These are phyloP conservation scores for Backusella circina DNA, from an alignment of 192 early-diverging fungal species.

Conservation along the genomic window DNA sequence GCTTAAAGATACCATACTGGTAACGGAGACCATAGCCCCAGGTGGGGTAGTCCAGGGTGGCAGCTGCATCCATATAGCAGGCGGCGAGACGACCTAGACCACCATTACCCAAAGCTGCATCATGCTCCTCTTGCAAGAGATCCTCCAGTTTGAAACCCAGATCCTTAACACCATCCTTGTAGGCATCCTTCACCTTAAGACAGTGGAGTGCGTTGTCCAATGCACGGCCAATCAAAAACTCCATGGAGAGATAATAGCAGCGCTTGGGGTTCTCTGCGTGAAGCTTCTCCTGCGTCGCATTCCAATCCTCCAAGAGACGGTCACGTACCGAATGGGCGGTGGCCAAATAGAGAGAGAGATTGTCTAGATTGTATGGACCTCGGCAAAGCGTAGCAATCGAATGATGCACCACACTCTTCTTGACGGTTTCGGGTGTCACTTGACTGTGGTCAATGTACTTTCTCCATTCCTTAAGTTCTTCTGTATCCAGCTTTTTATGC, in stretches of 20 bases:
- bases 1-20: conserved; percentile 98
- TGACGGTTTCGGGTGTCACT: conserved; percentile 64
- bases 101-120: conserved; percentile 96
- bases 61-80: conserved; percentile 96
- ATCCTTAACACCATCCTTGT: conserved; percentile 54
- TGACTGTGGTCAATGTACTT: not conserved
- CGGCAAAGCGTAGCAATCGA: conserved; percentile 87
- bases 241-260: conserved; percentile 95
- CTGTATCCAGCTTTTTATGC: not conserved
- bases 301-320: conserved; percentile 27
- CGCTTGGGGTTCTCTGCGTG: conserved; percentile 78
- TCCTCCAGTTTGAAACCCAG: conserved; percentile 94
- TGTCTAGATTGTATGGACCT: conserved; percentile 86
- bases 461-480: conserved; percentile 8
- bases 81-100: conserved; percentile 95
- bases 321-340: conserved; percentile 91
- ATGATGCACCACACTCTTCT: conserved; percentile 85
- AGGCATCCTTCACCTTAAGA: conserved; percentile 76
- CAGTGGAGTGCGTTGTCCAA: conserved; percentile 95
- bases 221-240: conserved; percentile 94
- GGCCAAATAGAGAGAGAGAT: conserved; percentile 89
- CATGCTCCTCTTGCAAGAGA: conserved; percentile 88
- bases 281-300: conserved; percentile 69
- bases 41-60: conserved; percentile 88
- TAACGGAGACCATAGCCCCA: conserved; percentile 98